A percentile compares a stretch with the other conserved stretches of the same genome.
Evolutionary conservation across 257 asterid genomes (phyloP).

Genomic region (Verbascum thapsus): DNA sequence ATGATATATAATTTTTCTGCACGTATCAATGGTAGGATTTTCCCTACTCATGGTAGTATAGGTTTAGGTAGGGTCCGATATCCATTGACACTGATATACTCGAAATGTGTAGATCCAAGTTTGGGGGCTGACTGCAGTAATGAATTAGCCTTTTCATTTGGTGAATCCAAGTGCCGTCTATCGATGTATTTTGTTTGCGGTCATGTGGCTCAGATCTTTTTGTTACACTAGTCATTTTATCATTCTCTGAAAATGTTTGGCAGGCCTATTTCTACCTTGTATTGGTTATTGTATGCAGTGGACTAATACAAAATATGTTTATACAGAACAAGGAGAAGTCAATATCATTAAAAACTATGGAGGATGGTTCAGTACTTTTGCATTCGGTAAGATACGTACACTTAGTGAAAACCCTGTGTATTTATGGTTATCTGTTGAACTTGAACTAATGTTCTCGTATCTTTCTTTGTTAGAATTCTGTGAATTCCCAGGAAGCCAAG

Average conservation of each 20-base stretch:
- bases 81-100: no score
- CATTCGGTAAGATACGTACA: constrained; percentile 61
- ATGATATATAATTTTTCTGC: constrained; percentile 15
- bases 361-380: constrained; percentile 88
- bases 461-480: constrained; percentile 62
- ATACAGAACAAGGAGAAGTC: constrained; percentile 92
- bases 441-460: constrained; percentile 22
- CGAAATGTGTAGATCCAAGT: no score
- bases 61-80: no score
- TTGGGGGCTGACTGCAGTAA: no score
- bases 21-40: no score
- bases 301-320: constrained; percentile 34
- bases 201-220: neutral
- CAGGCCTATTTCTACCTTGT: constrained; percentile 4
- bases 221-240: neutral
- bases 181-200: constrained; percentile 17
- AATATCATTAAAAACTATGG: constrained; percentile 84
- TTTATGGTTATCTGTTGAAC: constrained; percentile 24
- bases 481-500: constrained; percentile 68
- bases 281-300: constrained; percentile 13
- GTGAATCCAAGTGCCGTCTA: no score
- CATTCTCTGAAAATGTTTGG: constrained; percentile 12
- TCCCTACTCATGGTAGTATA: no score
- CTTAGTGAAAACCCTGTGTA: constrained; percentile 7
- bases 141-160: no score